Percentiles rank a stretch among this genome's conserved stretches.
Evolutionary conservation across 2,329 filamentous ascomycete species (phyloP).

Genomic region (Cytospora paraplurivora): DNA sequence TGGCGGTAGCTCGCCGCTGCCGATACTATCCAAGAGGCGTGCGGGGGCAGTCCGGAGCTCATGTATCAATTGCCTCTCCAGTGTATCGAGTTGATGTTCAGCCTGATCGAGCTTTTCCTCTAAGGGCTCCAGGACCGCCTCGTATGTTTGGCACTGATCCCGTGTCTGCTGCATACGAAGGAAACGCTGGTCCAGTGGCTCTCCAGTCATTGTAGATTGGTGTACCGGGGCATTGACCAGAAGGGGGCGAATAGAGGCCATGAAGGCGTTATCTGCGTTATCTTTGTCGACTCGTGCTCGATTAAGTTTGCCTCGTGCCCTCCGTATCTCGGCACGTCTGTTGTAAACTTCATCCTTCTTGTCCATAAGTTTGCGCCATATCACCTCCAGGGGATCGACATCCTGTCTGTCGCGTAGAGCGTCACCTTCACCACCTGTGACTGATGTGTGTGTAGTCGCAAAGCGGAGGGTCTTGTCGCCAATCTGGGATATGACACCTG

Average conservation of each 20-base stretch:
- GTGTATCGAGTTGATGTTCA: conserved; percentile 24
- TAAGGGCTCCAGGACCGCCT: conserved; percentile 40
- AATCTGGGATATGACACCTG: not conserved
- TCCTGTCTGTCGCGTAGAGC: not conserved
- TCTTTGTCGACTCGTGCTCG: conserved; percentile 15
- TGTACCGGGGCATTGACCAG: not conserved
- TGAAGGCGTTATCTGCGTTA: conserved; percentile 24
- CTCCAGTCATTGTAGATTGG: not conserved
- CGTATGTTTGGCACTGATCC: conserved; percentile 31
- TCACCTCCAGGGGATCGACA: conserved; percentile 1
- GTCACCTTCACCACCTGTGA: not conserved
- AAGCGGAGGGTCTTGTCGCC: not conserved
- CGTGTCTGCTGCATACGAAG: conserved; percentile 19
- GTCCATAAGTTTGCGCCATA: conserved; percentile 32
- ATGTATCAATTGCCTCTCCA: conserved; percentile 45
- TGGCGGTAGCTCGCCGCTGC: conserved; percentile 2
- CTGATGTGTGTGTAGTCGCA: not conserved
- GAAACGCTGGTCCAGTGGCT: conserved; percentile 15
- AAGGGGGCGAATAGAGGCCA: conserved; percentile 19
- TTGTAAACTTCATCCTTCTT: conserved; percentile 31
- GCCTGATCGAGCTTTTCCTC: conserved; percentile 39
- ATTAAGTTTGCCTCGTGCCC: conserved; percentile 9
- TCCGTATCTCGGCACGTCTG: conserved; percentile 14
- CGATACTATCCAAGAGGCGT: not conserved
- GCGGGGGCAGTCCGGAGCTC: conserved; percentile 6